These are phyloP conservation scores for Blastocystis sp. DNA, from an alignment of 352 stramenopile species.

Conservation along the genomic window DNA sequence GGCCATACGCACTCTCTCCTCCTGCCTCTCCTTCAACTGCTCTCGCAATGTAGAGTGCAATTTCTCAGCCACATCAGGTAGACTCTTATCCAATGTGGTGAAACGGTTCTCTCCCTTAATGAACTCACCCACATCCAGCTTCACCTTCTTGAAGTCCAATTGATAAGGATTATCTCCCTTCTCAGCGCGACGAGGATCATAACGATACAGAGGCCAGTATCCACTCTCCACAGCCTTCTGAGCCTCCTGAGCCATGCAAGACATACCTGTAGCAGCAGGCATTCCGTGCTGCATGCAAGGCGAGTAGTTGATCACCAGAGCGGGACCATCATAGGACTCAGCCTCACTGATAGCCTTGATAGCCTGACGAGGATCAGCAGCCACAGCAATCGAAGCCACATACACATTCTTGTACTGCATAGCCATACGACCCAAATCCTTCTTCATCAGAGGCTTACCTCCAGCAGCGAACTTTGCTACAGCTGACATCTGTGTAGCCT, in stretches of 20 bases:
- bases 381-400: conserved; percentile 44
- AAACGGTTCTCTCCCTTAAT: conserved; percentile 53
- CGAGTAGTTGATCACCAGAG: conserved; percentile 41
- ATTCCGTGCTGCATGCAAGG: conserved; percentile 49
- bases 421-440: conserved; percentile 55
- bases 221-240: conserved; percentile 13
- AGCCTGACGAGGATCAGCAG: conserved; percentile 39
- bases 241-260: conserved; percentile 30
- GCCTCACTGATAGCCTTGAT: conserved; percentile 55
- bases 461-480: conserved; percentile 53
- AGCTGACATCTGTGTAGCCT: conserved; percentile 56
- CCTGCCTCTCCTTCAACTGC: conserved; percentile 36
- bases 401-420: conserved; percentile 62
- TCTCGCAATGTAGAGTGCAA: not conserved
- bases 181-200: conserved; percentile 28
- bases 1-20: conserved; percentile 58
- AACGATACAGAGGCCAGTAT: conserved; percentile 59
- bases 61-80: conserved; percentile 26
- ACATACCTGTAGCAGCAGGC: conserved; percentile 34
- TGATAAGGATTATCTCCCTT: conserved; percentile 54
- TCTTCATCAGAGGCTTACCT: conserved; percentile 61
- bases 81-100: conserved; percentile 32
- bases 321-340: conserved; percentile 47
- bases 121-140: conserved; percentile 34
- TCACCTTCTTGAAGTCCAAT: conserved; percentile 58